Evolutionary conservation across 208 protist genomes (phyloP), one percentile per base, ranked within the genome.

Genomic region (Trypanosoma boissoni): DNA sequence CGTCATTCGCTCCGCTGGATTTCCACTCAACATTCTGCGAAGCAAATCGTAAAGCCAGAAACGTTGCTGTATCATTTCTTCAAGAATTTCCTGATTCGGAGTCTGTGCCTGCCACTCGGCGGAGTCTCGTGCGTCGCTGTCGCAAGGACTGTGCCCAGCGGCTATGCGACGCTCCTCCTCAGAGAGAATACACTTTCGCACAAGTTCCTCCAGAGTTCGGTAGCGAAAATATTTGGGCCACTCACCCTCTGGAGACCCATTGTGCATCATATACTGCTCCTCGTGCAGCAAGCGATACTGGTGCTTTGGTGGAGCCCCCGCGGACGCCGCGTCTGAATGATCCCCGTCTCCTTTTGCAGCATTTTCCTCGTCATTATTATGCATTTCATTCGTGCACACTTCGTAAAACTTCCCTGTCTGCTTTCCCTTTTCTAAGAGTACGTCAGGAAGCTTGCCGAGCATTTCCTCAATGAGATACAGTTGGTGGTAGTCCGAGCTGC

Each of bases 381-480:
- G n/a, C 26, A 41, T 26, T 31, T 65, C 58, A 10, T 37, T 16
- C 16, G 24, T 41, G 6, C 9, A 14, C 9, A 58, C 53, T 43
- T 57, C 27, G 69, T 93, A 93, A 61, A 76, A 93, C 6, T 70
- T 26, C 26, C 45, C 21, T 6, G 82, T 71, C 34, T 68, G 57
- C 20, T 44, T 68, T 9, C 83, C 82, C 14, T 68, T 43, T 41
- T 29, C 9, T 31, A 98, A 61, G 34, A 98, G 39, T 27, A 41
- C 36, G n/a, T 20, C 14, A 0, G 96, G 94, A 18, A 96, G 77
- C 43, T 80, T 72, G 2, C 89, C 95, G 6, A 97, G 34, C 49
- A 97, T 84, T 61, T 98, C 93, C 75, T 97, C 92, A n/a, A 98
- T 98, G 39, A 91, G 88, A 18, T 70, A 72, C 6, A 98, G 71